Conservation (phyloP, 352 stramenopile species). For the Phytophthora tentaculata region DNA sequence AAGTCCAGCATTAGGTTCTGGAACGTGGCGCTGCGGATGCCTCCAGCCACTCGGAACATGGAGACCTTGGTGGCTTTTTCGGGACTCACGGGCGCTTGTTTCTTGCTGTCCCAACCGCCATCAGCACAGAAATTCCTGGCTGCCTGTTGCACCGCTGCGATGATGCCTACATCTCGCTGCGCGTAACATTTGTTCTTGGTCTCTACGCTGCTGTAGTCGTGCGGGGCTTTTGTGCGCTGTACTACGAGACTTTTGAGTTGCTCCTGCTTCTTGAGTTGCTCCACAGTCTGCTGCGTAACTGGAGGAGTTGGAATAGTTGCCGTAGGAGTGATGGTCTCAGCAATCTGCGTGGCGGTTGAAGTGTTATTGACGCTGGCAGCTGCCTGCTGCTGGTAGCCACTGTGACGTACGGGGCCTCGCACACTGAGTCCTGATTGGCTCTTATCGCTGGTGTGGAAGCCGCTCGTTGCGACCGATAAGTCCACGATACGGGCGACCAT, state of each 20-base stretch:
- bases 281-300: constrained; percentile 18
- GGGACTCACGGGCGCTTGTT: constrained; percentile 13
- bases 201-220: constrained; percentile 32
- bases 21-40: constrained; percentile 43
- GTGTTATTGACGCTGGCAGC: constrained; percentile 9
- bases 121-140: constrained; percentile 29
- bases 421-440: constrained; percentile 20
- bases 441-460: constrained; percentile 5
- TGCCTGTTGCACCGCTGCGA: constrained; percentile 28
- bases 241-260: constrained; percentile 19
- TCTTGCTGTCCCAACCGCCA: constrained; percentile 21
- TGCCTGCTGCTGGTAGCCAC: constrained; percentile 12
- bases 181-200: constrained; percentile 37
- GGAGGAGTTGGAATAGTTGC: constrained; percentile 1
- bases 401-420: constrained; percentile 31
- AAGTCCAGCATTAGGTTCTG: constrained; percentile 63
- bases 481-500: constrained; percentile 23
- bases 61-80: constrained; percentile 41
- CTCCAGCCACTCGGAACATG: constrained; percentile 35
- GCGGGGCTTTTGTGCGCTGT: constrained; percentile 32
- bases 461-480: constrained; percentile 6
- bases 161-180: constrained; percentile 47
- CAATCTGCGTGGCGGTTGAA: neutral
- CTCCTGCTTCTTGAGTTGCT: constrained; percentile 27
- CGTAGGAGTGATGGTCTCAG: constrained; percentile 8